Base-by-base conservation (phyloP, 2,329 filamentous ascomycete genomes). In the Amesomyces nigricolor region DNA sequence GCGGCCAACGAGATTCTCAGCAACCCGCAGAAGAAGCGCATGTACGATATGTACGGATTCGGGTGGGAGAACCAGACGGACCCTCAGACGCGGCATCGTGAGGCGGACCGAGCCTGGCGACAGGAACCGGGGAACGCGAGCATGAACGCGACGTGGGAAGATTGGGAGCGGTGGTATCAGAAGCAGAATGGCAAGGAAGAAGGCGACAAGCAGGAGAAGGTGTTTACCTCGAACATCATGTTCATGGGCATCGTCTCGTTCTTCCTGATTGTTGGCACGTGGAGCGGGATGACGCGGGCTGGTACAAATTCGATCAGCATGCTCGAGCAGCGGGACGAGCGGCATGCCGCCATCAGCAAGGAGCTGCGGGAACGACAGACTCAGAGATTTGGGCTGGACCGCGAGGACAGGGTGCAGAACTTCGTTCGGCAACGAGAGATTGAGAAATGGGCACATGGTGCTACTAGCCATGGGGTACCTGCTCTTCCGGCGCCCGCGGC, bases 121-220 rank as follows among this genome's bases (percentile, higher is more conserved):
- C 64, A 72, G 13, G 67, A 68, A 35, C 73, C 75, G 0, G 75
- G 74, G 22, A 79, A 71, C 53, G 70, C 80, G 11, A 78, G 78
- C 49, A 72, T 73, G 63, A 97, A 97, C 69, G 94, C 90, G 0
- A 97, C 94, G 0, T 99, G 94, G 94, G 94, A 99, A 69, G 94
- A 99, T 69, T 96, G 91, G 91, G 89, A 96, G 73, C 79, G 78
- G 44, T 95, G 87, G 85, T 80, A 88, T 63, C 76, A 82, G 35
- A 70, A 77, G 69, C 70, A 75, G 66, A 70, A 76, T 47, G 74
- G 76, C 63, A 69, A 75, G 49, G 74, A 76, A 62, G 69, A 69
- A 48, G 74, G 76, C 63, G 69, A 69, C 60, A 73, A 71, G 61
- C 80, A 82, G 63, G 72, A 78, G 60, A 79, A 80, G 0, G 63